A percentile compares a stretch with the other conserved stretches of the same genome.
phyloP scores from a whole-genome alignment of 148 eudicot species.

The Rhododendron mucronatum region DNA sequence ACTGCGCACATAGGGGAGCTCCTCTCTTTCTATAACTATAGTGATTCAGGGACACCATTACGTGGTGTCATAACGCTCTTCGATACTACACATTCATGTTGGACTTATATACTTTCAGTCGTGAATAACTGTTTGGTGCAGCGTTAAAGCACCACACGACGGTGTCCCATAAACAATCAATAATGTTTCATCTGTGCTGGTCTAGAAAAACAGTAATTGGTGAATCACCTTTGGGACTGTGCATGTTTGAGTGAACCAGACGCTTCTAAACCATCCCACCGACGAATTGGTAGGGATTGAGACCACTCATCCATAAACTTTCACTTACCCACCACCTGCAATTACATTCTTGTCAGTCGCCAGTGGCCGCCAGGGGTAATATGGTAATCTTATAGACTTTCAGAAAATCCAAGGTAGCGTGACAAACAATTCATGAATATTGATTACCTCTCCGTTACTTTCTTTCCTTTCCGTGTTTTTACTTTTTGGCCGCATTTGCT shows the following conservation, averaged over 20 bases:
- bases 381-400: neutral
- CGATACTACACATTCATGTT: neutral
- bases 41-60: neutral
- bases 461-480: neutral
- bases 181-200: neutral
- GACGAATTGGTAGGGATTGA: neutral
- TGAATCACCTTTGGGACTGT: neutral
- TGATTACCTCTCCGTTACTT: neutral
- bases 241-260: neutral
- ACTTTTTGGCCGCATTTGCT: neutral
- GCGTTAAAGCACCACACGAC: neutral
- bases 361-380: neutral
- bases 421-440: neutral
- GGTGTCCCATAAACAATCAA: neutral
- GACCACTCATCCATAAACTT: neutral
- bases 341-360: neutral
- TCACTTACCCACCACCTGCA: neutral
- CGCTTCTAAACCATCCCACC: neutral
- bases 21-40: too few species aligned
- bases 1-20: too few species aligned
- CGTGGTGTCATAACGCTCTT: neutral
- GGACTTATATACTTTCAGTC: too few species aligned
- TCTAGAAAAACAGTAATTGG: neutral
- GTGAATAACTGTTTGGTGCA: neutral
- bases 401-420: neutral